These are phyloP conservation scores for Brassica nigra DNA, from an alignment of 345 rosid genomes.

Conservation along the genomic window DNA sequence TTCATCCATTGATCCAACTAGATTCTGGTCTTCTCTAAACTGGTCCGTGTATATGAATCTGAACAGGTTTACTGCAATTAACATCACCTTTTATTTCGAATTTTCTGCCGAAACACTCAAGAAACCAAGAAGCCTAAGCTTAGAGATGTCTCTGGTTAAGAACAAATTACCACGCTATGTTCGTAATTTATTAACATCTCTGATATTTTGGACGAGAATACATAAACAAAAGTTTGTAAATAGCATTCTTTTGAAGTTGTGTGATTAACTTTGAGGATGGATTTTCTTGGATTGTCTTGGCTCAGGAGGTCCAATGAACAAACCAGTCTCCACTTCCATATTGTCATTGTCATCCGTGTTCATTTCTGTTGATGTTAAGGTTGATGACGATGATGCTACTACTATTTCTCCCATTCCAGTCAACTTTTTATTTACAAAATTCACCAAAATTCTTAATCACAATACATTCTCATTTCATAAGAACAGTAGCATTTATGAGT, in stretches of 20 bases:
- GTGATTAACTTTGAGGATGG: not conserved
- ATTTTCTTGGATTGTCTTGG: constrained; percentile 33
- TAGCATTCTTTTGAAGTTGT: not conserved
- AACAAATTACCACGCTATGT: not conserved
- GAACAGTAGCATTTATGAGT: not conserved
- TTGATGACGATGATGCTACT: constrained; percentile 18
- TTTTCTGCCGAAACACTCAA: constrained; percentile 15
- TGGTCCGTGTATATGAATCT: constrained; percentile 22
- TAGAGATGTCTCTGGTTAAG: constrained; percentile 3
- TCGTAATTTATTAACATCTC: constrained; percentile 1
- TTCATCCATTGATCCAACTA: constrained; percentile 14
- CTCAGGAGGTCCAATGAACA: constrained; percentile 74
- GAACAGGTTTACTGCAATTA: constrained; percentile 13
- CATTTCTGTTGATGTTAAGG: constrained; percentile 23
- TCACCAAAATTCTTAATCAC: constrained; percentile 18
- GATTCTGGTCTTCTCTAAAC: constrained; percentile 8
- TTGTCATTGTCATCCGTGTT: constrained; percentile 25
- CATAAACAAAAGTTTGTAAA: not conserved
- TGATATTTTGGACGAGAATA: not conserved
- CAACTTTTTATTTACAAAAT: constrained; percentile 30
- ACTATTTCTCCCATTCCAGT: constrained; percentile 31
- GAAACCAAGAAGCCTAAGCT: constrained; percentile 10
- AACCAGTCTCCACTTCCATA: constrained; percentile 63
- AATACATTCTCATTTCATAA: not conserved
- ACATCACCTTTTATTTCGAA: not conserved